Evolutionary conservation across 352 stramenopile genomes (phyloP).

Genomic region (Globisporangium cylindrosporum): DNA sequence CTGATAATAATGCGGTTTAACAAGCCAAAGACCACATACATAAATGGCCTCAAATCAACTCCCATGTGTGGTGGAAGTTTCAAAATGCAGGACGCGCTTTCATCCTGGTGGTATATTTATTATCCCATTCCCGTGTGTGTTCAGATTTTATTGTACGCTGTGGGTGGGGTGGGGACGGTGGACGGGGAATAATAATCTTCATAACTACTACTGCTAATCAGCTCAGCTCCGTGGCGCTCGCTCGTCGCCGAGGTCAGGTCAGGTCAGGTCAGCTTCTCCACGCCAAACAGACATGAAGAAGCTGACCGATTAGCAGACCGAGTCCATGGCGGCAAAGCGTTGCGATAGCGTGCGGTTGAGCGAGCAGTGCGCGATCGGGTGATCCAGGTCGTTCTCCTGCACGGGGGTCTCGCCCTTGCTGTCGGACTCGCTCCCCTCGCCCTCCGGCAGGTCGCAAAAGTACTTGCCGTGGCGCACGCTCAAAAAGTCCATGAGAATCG

Average conservation of each 20-base stretch:
- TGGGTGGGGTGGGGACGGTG: not conserved
- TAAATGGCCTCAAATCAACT: no score
- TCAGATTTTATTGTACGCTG: constrained; percentile 11
- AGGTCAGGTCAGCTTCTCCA: constrained; percentile 8
- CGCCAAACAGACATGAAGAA: not conserved
- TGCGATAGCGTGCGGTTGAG: constrained; percentile 74
- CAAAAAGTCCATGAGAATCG: constrained; percentile 86
- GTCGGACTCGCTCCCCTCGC: constrained; percentile 17
- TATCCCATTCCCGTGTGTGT: not conserved
- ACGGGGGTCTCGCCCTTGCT: constrained; percentile 21
- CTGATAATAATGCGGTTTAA: not conserved
- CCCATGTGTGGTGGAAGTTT: not conserved
- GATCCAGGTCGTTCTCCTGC: constrained; percentile 56
- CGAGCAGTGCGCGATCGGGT: constrained; percentile 68
- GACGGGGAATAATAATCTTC: constrained; percentile 11
- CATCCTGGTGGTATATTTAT: not conserved
- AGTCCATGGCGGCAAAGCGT: constrained; percentile 74
- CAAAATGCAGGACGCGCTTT: not conserved
- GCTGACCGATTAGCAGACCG: constrained; percentile 51
- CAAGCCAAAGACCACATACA: not conserved
- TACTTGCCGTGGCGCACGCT: constrained; percentile 72
- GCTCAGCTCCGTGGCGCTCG: not conserved
- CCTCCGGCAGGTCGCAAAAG: constrained; percentile 50
- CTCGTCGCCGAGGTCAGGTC: not conserved
- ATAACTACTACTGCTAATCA: constrained; percentile 4